Evolutionary conservation across 148 eudicot genomes (phyloP), one percentile per base, ranked within the genome.

Genomic region (Polygonum aviculare): DNA sequence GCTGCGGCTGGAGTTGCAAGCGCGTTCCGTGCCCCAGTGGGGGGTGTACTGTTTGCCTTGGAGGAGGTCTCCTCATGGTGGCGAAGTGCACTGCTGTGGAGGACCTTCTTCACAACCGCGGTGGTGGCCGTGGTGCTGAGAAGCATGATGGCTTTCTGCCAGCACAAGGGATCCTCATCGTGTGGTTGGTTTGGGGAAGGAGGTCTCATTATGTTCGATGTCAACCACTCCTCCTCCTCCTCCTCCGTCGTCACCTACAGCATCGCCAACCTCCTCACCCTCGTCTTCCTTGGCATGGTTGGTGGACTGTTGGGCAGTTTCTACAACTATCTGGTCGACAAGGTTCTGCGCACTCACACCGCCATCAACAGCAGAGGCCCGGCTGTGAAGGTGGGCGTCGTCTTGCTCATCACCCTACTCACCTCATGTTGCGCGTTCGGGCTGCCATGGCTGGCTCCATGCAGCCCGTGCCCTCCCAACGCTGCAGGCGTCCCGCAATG

Each of bases 61-160:
- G 91, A 88, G 81, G 91, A 88, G 80, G 91, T 85, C 35, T 88
- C 91, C 36, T 85, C 91, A 72, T 88, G 91, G 91, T 79, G 81
- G 81, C 49, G 77, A 18, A 74, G 77, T 74, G 81, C 77, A 18
- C 60, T 79, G 35, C 63, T 79, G 41, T 78, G 80, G 80, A 78
- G 80, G 72, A 73, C 80, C 5, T 78, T 78, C 45, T 78, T 78
- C 77, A 79, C 81, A 35, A 79, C 81, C 26, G 81, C 77, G 35
- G 60, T 79, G 51, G 81, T 79, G 19, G 81, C 77, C 4, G 74
- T 79, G 9, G 77, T 79, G 35, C 70, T 79, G 19, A 79, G 77
- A 79, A 54, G 35, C 41, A 62, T 79, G 35, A 74, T 79, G 5
- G 72, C 74, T 12, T 74, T 57, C 49, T 79, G 77, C 21, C 63